Evolutionary conservation across 2,329 filamentous ascomycete genomes (phyloP).

Genomic region (Myriosclerotinia curreyana): DNA sequence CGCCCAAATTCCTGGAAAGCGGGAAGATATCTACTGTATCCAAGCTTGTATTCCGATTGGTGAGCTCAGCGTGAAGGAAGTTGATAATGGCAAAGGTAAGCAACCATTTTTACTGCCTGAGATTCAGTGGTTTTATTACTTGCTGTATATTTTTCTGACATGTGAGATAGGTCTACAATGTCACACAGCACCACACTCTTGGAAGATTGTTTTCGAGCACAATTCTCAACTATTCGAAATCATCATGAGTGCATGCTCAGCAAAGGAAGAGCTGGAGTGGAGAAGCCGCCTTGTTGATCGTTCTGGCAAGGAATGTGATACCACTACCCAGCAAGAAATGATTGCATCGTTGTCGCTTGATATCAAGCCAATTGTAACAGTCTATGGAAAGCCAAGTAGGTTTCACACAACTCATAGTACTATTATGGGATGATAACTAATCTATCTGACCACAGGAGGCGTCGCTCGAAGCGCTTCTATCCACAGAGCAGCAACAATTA

Average conservation of each 20-base stretch:
- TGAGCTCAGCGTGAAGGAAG: slow-evolving; percentile 64
- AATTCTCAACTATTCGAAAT: slow-evolving; percentile 77
- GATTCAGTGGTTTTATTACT: background rate
- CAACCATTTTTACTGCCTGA: too few species aligned
- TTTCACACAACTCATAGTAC: background rate
- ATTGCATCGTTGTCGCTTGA: slow-evolving; percentile 65
- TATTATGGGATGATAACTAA: background rate
- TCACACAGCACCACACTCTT: slow-evolving; percentile 80
- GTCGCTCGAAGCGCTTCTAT: slow-evolving; percentile 70
- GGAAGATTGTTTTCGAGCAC: slow-evolving; percentile 85
- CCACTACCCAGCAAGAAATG: slow-evolving; percentile 47
- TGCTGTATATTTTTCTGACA: background rate
- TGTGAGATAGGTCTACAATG: slow-evolving; percentile 70
- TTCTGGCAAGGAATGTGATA: slow-evolving; percentile 49
- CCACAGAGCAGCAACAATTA: slow-evolving; percentile 70
- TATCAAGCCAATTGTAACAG: slow-evolving; percentile 70
- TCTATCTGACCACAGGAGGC: slow-evolving; percentile 46
- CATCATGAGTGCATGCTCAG: slow-evolving; percentile 80
- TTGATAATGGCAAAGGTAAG: slow-evolving; percentile 71
- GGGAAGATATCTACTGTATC: slow-evolving; percentile 67
- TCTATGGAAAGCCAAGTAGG: slow-evolving; percentile 69
- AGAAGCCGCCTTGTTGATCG: slow-evolving; percentile 60
- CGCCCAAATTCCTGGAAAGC: slow-evolving; percentile 58
- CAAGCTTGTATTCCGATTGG: slow-evolving; percentile 70
- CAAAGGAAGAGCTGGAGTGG: slow-evolving; percentile 79